Evolutionary conservation across 2,329 filamentous ascomycete genomes (phyloP).

Genomic region (Claviceps monticola): DNA sequence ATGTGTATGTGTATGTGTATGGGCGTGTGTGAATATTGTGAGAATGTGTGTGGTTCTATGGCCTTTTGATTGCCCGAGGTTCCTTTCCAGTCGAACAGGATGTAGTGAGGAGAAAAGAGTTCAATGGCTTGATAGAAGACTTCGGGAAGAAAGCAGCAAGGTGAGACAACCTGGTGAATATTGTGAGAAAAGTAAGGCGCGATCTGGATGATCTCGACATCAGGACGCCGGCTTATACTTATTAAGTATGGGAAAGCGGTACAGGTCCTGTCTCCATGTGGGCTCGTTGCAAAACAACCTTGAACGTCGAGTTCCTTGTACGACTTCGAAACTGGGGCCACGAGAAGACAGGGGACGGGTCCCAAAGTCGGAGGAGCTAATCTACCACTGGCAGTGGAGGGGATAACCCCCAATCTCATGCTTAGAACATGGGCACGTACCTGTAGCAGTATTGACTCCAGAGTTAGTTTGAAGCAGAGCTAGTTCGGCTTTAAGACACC

Average conservation of each 20-base stretch:
- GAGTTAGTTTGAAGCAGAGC: constrained; percentile 2
- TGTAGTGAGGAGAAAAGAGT: neutral
- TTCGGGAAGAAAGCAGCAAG: neutral
- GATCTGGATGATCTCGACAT: neutral
- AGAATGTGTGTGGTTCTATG: neutral
- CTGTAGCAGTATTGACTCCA: neutral
- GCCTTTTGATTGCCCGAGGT: neutral
- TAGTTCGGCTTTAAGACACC: constrained; percentile 3
- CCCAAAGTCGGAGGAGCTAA: constrained; percentile 5
- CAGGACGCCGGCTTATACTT: constrained; percentile 1
- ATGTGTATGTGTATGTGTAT: neutral
- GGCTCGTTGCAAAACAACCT: neutral
- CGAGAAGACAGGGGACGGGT: constrained; percentile 1
- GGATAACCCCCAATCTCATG: constrained; percentile 5
- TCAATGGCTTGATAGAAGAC: neutral
- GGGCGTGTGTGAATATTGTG: neutral
- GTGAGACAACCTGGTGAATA: neutral
- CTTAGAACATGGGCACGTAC: constrained; percentile 3
- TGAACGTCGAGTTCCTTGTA: neutral
- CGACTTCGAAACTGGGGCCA: neutral
- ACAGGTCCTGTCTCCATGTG: neutral
- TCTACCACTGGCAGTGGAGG: constrained; percentile 5
- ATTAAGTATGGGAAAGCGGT: neutral
- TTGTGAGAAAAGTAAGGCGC: neutral
- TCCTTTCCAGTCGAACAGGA: neutral